These are phyloP conservation scores for Cystobasidiaceae sp. DNA, from an alignment of 1,284 basidiomycete species.

Conservation along the genomic window DNA sequence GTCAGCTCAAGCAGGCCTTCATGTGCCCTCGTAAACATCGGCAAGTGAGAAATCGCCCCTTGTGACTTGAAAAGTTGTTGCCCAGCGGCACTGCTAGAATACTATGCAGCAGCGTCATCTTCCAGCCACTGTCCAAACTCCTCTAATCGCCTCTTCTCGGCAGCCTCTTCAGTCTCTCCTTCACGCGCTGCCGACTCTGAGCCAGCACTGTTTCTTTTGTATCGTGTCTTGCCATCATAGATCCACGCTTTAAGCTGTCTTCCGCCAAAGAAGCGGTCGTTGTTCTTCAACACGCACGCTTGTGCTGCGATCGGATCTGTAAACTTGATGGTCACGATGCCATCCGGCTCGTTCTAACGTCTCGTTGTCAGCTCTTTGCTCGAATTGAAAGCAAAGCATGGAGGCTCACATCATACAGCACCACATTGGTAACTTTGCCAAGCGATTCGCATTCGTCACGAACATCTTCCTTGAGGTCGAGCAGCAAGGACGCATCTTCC, in stretches of 20 bases:
- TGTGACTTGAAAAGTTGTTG: too few relatives aligned
- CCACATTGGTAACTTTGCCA: slow-evolving; percentile 93
- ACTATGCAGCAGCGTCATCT: slow-evolving; percentile 39
- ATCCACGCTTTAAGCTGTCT: slow-evolving; percentile 74
- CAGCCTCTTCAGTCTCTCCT: slow-evolving; percentile 55
- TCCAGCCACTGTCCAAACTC: slow-evolving; percentile 80
- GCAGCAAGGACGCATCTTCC: slow-evolving; percentile 74
- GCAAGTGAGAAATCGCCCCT: background rate
- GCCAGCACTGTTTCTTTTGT: slow-evolving; percentile 61
- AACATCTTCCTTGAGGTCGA: slow-evolving; percentile 94
- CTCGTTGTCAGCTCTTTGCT: background rate
- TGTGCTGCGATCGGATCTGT: slow-evolving; percentile 77
- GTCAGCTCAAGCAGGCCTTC: background rate
- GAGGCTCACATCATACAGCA: slow-evolving; percentile 83
- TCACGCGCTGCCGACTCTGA: slow-evolving; percentile 25
- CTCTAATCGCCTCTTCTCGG: slow-evolving; percentile 75
- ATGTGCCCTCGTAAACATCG: background rate
- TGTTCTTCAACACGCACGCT: slow-evolving; percentile 92
- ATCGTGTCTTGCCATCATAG: slow-evolving; percentile 73
- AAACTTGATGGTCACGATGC: slow-evolving; percentile 95
- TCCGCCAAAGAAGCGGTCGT: slow-evolving; percentile 86
- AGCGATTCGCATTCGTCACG: slow-evolving; percentile 84
- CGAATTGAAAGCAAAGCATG: background rate
- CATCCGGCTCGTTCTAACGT: slow-evolving; percentile 78
- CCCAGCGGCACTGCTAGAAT: too few relatives aligned